These are phyloP conservation scores for Cercospora zeina DNA, from an alignment of 2,329 filamentous ascomycete species.

Conservation along the genomic window DNA sequence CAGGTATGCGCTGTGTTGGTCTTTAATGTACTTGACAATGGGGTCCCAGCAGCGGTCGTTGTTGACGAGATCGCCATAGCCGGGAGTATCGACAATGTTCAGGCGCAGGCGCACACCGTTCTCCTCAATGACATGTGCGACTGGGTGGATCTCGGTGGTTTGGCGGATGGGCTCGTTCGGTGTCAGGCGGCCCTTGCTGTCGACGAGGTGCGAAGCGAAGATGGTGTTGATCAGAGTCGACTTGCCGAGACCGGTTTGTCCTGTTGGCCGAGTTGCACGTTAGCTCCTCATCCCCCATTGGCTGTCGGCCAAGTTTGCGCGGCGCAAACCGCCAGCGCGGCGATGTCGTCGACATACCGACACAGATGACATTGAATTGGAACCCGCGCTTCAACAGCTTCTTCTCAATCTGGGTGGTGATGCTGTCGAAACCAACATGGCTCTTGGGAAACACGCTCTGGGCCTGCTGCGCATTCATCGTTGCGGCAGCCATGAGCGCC, in stretches of 20 bases:
- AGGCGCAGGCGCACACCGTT: constrained; percentile 95
- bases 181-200: constrained; percentile 92
- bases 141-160: constrained; percentile 96
- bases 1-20: constrained; percentile 98
- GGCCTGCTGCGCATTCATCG: constrained; percentile 55
- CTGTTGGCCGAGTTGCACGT: constrained; percentile 51
- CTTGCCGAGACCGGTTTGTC: constrained; percentile 97
- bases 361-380: constrained; percentile 99
- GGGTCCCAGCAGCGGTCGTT: constrained; percentile 99
- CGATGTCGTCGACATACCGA: constrained; percentile 67
- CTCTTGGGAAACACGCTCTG: constrained; percentile 77
- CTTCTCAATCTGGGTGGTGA: constrained; percentile 98
- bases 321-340: neutral
- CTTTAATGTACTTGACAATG: constrained; percentile 99
- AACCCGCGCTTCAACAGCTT: constrained; percentile 99
- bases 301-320: neutral
- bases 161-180: constrained; percentile 91
- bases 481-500: constrained; percentile 27
- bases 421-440: constrained; percentile 99
- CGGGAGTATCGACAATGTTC: constrained; percentile 98
- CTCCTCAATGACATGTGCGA: constrained; percentile 98
- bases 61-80: constrained; percentile 98
- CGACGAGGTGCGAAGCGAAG: constrained; percentile 98
- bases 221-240: constrained; percentile 99
- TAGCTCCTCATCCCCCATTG: constrained; percentile 17